Base-by-base conservation (phyloP, 176 grass and related monocot species). In the Ensete glaucum region DNA sequence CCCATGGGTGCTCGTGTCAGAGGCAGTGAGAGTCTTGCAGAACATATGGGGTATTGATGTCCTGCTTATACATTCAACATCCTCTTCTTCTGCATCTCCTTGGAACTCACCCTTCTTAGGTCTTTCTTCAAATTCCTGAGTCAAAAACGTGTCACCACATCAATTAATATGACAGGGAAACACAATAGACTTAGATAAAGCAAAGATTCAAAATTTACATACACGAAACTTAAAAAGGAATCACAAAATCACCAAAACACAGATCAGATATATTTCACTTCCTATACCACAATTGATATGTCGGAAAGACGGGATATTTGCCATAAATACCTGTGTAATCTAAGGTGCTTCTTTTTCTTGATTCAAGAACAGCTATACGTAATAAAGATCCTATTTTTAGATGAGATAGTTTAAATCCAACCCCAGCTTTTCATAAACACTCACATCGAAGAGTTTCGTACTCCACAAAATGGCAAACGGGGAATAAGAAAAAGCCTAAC, bases 1-100 rank as follows among this genome's bases (percentile, higher is more conserved):
- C 71, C 96, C 96, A 22, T 99, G 96, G 0, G 91, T 99, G 74
- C 96, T 99, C 5, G 96, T 99, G 83, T 99, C 96, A 16, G 96
- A 99, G 78, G 96, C 96, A 9, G 96, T 99, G 11, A 99, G 83
- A 0, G 96, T 99, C 86, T 99, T 99, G 85, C 96, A 99, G 77
- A 99, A 99, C 96, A 99, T 99, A 71, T 99, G 96, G 29, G 85
- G 83, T 78, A 87, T 94, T 21, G 76, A 23, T 12, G 96, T 66
- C 73, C 84, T 91, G 62, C 53, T 86, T 67, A 89, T 80, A 25
- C 59, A 85, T 57, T 89, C 88, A 22, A 64, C 20, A 50, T 89
- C 85, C 22, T 86, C 90, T 22, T 72, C 84, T 58, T 81, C 86
- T 80, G 71, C 76, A 53, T 86, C 86, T 26, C 70, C 84, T 76